Evolutionary conservation across 2,329 filamentous ascomycete species (phyloP).

Genomic region (Hymenoscyphus occultus): DNA sequence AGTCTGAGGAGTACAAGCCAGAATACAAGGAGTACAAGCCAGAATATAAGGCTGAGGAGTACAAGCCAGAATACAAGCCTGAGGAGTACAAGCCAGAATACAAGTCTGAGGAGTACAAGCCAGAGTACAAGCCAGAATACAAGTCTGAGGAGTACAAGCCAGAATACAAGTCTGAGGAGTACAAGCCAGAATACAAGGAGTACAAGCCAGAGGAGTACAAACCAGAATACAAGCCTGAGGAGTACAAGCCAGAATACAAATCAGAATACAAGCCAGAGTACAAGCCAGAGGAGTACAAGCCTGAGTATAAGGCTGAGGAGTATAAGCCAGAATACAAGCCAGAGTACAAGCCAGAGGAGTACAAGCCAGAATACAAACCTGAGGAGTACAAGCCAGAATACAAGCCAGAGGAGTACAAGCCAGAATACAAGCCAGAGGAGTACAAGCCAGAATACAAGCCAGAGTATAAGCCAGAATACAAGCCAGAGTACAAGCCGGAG

Average conservation of each 20-base stretch:
- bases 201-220: background rate
- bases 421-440: background rate
- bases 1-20: background rate
- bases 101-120: background rate
- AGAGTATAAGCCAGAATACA: background rate
- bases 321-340: background rate
- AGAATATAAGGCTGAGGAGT: background rate
- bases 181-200: background rate
- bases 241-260: background rate
- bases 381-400: background rate
- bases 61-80: background rate
- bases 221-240: background rate
- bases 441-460: background rate
- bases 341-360: background rate
- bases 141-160: background rate
- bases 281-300: background rate
- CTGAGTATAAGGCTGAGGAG: background rate
- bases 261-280: background rate
- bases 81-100: background rate
- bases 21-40: background rate
- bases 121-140: background rate
- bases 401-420: background rate
- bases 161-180: background rate
- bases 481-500: background rate
- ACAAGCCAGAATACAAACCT: background rate